Evolutionary conservation across 2,329 filamentous ascomycete genomes (phyloP).

Genomic region (Neopestalotiopsis sp.): DNA sequence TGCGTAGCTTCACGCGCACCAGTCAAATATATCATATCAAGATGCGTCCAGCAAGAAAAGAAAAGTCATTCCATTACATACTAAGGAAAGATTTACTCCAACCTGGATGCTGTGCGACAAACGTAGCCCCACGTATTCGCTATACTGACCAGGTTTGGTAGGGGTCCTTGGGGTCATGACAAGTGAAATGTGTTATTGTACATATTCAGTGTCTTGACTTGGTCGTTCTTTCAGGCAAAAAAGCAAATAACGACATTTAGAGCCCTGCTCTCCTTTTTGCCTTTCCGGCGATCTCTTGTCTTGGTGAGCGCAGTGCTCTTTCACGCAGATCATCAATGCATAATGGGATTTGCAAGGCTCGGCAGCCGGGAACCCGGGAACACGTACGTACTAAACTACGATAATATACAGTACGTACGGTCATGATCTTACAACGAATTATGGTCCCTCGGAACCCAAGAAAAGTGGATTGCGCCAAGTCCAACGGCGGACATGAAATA

Average conservation of each 20-base stretch:
- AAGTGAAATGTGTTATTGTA: background rate
- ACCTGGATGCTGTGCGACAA: background rate
- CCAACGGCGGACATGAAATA: slow-evolving; percentile 2
- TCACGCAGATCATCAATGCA: background rate
- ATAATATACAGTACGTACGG: background rate
- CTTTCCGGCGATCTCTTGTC: background rate
- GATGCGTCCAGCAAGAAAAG: background rate
- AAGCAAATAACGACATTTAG: background rate
- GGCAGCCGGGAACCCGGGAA: background rate
- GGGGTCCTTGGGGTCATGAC: no score
- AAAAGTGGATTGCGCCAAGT: background rate
- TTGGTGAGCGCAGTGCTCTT: background rate
- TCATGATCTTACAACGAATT: background rate
- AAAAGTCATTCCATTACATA: background rate
- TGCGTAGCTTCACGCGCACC: background rate
- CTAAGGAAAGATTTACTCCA: background rate
- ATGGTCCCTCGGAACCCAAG: background rate
- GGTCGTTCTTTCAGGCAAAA: background rate
- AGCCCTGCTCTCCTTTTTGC: background rate
- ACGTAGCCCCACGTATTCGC: background rate
- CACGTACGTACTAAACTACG: background rate
- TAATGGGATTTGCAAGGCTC: slow-evolving; percentile 1
- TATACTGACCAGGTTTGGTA: no score
- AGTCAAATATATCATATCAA: background rate
- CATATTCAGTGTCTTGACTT: background rate